A percentile compares a stretch with the other conserved stretches of the same genome.
Conservation (phyloP, 768 basidiomycete species). For the Erythrobasidium yunnanense region DNA sequence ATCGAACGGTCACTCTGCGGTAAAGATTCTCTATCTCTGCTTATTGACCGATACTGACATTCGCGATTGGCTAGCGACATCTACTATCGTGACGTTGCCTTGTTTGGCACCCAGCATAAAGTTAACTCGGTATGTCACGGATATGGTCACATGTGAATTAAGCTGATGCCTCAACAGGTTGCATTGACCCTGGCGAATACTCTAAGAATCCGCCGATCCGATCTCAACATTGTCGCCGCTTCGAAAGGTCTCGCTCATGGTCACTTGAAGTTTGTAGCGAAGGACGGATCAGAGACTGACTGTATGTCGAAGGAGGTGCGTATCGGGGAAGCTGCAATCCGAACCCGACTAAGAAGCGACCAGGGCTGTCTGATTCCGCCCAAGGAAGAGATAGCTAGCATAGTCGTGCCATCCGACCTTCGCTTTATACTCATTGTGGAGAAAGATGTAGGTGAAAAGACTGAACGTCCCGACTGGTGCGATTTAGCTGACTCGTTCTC, state of each 20-base stretch:
- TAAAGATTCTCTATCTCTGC: too few species aligned
- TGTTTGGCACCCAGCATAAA: background rate
- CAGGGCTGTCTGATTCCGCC: conserved; percentile 60
- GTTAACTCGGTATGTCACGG: background rate
- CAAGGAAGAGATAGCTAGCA: conserved; percentile 57
- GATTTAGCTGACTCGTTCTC: too few species aligned
- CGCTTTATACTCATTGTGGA: conserved; percentile 79
- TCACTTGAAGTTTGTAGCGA: conserved; percentile 47
- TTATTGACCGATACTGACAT: background rate
- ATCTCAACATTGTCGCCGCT: conserved; percentile 76
- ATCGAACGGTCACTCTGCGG: too few species aligned
- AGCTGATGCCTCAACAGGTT: conserved; percentile 48
- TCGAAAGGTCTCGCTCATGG: conserved; percentile 81
- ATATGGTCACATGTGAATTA: background rate
- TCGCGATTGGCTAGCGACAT: background rate
- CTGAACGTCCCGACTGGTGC: too few species aligned
- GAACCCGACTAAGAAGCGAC: background rate
- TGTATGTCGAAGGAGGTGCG: background rate
- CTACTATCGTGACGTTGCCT: conserved; percentile 12
- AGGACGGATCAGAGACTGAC: conserved; percentile 23
- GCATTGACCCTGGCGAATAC: conserved; percentile 85
- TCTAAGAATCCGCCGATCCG: conserved; percentile 57
- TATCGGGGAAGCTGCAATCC: background rate
- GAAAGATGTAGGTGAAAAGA: conserved; percentile 75
- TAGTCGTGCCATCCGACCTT: conserved; percentile 50